phyloP scores from a whole-genome alignment of 2,329 filamentous ascomycete species.

The Zopfia rhizophila region DNA sequence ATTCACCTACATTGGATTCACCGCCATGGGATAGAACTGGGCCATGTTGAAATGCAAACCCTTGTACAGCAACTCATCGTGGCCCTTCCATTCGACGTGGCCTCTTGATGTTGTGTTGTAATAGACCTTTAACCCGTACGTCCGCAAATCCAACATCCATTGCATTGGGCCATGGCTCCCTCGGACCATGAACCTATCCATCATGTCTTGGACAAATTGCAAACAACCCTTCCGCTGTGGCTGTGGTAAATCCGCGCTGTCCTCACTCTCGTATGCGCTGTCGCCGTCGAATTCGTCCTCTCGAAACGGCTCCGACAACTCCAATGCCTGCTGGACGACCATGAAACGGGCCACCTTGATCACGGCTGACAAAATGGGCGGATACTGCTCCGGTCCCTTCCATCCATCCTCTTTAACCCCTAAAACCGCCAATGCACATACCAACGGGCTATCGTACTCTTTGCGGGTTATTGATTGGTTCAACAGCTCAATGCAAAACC shows the following conservation, averaged over 20 bases:
- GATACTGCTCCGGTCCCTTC: constrained; percentile 28
- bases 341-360: constrained; percentile 32
- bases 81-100: constrained; percentile 14
- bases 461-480: constrained; percentile 21
- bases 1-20: too few species aligned
- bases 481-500: constrained; percentile 32
- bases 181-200: constrained; percentile 24
- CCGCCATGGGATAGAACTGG: too few species aligned
- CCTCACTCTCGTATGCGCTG: constrained; percentile 18
- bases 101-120: constrained; percentile 22
- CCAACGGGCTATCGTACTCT: constrained; percentile 32
- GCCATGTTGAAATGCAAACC: constrained; percentile 18
- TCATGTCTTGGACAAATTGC: constrained; percentile 25
- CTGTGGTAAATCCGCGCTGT: constrained; percentile 2
- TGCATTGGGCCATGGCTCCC: constrained; percentile 23
- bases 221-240: constrained; percentile 22
- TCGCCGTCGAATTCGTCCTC: constrained; percentile 11
- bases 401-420: constrained; percentile 26
- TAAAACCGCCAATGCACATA: constrained; percentile 29
- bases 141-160: constrained; percentile 27
- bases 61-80: constrained; percentile 22
- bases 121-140: constrained; percentile 24
- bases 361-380: constrained; percentile 26
- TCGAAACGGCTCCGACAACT: constrained; percentile 10
- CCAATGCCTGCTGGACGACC: constrained; percentile 30